A percentile compares a stretch with the other conserved stretches of the same genome.
Conservation (phyloP, 2,329 filamentous ascomycete genomes). For the Sclerotinia borealis region DNA sequence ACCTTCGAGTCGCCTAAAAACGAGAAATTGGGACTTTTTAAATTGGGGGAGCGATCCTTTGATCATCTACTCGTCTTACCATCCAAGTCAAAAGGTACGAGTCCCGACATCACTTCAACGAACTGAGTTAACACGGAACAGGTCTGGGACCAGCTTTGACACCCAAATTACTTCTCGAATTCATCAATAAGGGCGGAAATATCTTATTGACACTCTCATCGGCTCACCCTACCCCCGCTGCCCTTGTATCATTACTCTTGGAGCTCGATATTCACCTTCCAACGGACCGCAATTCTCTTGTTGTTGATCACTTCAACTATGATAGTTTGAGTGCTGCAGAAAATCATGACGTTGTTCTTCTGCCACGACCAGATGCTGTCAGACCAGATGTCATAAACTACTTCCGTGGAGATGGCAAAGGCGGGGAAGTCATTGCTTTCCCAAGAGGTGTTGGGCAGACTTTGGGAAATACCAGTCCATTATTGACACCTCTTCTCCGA, state of each 20-base stretch:
- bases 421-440: conserved; percentile 63
- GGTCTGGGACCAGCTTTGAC: conserved; percentile 84
- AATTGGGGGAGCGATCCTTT: conserved; percentile 79
- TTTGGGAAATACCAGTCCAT: conserved; percentile 67
- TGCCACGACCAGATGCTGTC: conserved; percentile 60
- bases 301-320: conserved; percentile 96
- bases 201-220: conserved; percentile 80
- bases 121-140: conserved; percentile 32
- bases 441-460: conserved; percentile 75
- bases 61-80: conserved; percentile 90
- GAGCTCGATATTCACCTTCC: conserved; percentile 90
- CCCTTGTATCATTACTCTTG: conserved; percentile 70
- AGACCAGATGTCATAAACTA: conserved; percentile 68
- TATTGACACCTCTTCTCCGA: conserved; percentile 75
- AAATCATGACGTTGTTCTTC: conserved; percentile 79
- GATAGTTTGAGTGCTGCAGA: conserved; percentile 71
- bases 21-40: conserved; percentile 70
- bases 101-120: conserved; percentile 7
- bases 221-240: conserved; percentile 60
- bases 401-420: conserved; percentile 57
- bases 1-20: conserved; percentile 79
- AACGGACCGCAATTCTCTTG: conserved; percentile 72
- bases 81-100: conserved; percentile 76
- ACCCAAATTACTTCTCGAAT: conserved; percentile 80
- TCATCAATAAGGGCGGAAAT: conserved; percentile 87